Base-by-base conservation (phyloP, 495 filamentous ascomycete species). In the Talaromyces trachyspermus region DNA sequence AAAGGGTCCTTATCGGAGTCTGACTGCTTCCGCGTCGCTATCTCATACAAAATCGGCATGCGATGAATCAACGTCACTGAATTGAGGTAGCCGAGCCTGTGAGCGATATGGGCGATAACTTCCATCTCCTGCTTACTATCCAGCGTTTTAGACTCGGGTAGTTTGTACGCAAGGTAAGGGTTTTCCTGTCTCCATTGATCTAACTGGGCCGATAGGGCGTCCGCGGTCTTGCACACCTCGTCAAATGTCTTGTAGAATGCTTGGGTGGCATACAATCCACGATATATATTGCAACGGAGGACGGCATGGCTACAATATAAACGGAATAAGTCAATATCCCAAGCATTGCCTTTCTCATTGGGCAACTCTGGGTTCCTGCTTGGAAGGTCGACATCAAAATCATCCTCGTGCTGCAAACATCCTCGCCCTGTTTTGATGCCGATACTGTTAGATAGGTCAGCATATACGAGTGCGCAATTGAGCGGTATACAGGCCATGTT, bases 21-120 rank as follows among this genome's bases (percentile, higher is more conserved):
- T 39, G 7, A 57, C 14, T 19, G 54, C 47, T 9, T 50, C 39
- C 2, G 51, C 9, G 14, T 55, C 45, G 2, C 52, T 43, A 51
- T 80, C 86, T 91, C 88, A 56, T 95, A 84, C 55, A 95, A 84
- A 49, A 95, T 76, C 2, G 88, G 92, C 81, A 97, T 90, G 20
- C 92, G 88, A 65, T 97, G 90, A 48, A 97, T 91, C 27, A 95
- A 97, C 12, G 89, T 95, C 48, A 95, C 68, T 48, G 87, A 89
- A 66, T 96, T 96, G 73, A 95, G 95, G 61, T 98, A 97, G 30
- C 86, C 79, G 54, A 96, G 89, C 57, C 94, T 29, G 6, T 33
- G 23, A 5, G 24, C 15, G 15, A 26, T 29, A 5, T 44, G 24
- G 2, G 42, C 25, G 81, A 11, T 86, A 89, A 59, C 96, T 87